phyloP scores from a whole-genome alignment of 2,329 filamentous ascomycete genomes.

The Clarireedia paspali region DNA sequence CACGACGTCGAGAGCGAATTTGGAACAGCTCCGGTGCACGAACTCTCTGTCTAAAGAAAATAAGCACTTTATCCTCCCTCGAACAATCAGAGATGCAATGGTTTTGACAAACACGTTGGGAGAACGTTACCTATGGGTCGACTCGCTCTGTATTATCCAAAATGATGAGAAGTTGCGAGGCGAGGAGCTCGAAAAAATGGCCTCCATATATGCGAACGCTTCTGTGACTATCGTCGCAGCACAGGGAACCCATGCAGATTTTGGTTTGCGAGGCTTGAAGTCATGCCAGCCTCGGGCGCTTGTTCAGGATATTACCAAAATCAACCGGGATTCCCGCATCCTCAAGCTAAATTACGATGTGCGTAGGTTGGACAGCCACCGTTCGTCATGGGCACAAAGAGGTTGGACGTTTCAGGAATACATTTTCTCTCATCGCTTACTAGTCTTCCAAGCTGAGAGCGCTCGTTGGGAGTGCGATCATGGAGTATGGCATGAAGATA shows the following conservation, averaged over 20 bases:
- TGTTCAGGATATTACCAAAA: neutral
- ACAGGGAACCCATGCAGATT: conserved; percentile 19
- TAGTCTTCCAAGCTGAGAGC: conserved; percentile 6
- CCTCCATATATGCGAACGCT: conserved; percentile 19
- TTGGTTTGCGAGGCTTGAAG: conserved; percentile 10
- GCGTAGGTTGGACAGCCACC: neutral
- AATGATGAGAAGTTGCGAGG: conserved; percentile 10
- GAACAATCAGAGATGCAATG: conserved; percentile 19
- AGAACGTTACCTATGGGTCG: conserved; percentile 17
- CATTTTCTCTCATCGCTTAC: conserved; percentile 6
- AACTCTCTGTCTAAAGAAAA: neutral
- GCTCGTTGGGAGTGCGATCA: conserved; percentile 9
- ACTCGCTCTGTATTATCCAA: conserved; percentile 17
- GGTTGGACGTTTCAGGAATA: conserved; percentile 15
- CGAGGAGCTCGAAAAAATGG: conserved; percentile 22
- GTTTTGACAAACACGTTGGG: conserved; percentile 18
- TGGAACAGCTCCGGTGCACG: neutral
- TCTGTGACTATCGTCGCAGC: conserved; percentile 19
- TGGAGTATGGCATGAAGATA: conserved; percentile 4
- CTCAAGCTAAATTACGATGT: neutral
- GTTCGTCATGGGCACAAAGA: neutral
- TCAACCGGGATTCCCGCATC: neutral
- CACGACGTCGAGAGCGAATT: neutral
- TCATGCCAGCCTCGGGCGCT: conserved; percentile 1
- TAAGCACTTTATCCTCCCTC: neutral